Evolutionary conservation across 345 rosid species (phyloP).

Genomic region (Durio zibethinus): DNA sequence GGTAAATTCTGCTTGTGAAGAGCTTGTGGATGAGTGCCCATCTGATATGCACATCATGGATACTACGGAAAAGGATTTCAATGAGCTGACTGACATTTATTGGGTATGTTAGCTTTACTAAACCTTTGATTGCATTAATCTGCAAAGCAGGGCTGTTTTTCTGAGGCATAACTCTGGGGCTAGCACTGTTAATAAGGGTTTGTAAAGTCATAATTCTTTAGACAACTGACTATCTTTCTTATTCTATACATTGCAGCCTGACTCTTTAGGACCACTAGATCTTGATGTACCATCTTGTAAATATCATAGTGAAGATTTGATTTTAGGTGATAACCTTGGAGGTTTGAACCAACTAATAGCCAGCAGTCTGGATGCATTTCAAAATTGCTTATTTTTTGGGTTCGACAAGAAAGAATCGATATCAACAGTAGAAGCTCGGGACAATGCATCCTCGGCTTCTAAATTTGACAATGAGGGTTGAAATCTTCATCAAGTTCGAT

Average conservation of each 20-base stretch:
- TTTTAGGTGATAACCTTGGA: constrained; percentile 73
- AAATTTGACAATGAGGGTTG: constrained; percentile 40
- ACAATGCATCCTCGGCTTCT: constrained; percentile 37
- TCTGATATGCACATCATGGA: constrained; percentile 36
- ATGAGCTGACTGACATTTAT: constrained; percentile 63
- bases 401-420: constrained; percentile 64
- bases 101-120: constrained; percentile 51
- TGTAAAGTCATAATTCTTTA: background rate
- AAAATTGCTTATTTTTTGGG: constrained; percentile 66
- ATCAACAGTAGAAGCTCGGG: constrained; percentile 54
- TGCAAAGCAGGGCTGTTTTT: background rate
- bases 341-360: constrained; percentile 86
- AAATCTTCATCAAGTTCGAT: background rate
- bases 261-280: constrained; percentile 83
- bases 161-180: background rate
- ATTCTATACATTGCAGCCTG: constrained; percentile 59
- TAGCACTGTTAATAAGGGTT: too few species aligned
- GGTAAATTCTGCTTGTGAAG: constrained; percentile 36
- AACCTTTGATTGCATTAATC: background rate
- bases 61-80: constrained; percentile 46
- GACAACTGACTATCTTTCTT: constrained; percentile 11
- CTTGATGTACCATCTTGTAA: constrained; percentile 62
- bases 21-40: constrained; percentile 42
- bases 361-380: constrained; percentile 92
- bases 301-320: constrained; percentile 63